These are phyloP conservation scores for Tetrapisispora nanseiensis DNA, from an alignment of 805 yeast species.

Conservation along the genomic window DNA sequence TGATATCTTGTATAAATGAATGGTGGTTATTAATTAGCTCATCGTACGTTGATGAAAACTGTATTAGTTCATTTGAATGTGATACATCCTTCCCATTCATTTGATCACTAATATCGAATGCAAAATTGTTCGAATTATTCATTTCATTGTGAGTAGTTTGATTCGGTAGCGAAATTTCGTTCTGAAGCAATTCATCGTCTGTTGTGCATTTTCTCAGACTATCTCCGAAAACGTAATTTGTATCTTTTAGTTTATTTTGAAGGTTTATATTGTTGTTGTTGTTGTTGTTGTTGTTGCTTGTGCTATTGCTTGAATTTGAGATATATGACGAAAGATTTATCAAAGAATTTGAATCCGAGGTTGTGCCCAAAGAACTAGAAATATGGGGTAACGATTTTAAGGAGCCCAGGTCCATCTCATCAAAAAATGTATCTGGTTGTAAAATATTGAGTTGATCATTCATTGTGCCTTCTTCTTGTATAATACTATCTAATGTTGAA, in stretches of 20 bases:
- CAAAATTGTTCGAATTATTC: not conserved
- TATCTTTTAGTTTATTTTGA: too few species aligned
- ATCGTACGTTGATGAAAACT: not conserved
- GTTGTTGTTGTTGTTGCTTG: not conserved
- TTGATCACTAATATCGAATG: not conserved
- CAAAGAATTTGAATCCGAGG: not conserved
- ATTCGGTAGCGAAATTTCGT: not conserved
- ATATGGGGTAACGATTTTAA: not conserved
- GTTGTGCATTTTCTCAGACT: not conserved
- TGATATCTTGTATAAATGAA: slow-evolving; percentile 1
- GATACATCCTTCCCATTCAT: not conserved
- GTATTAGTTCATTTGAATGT: not conserved
- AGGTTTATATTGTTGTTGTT: not conserved
- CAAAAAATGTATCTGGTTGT: not conserved
- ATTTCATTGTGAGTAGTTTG: too few species aligned
- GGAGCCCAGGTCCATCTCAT: not conserved
- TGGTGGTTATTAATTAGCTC: slow-evolving; percentile 2
- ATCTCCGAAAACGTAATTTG: not conserved
- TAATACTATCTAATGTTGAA: not conserved
- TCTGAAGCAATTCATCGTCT: not conserved
- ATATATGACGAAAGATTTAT: not conserved
- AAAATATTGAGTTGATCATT: not conserved
- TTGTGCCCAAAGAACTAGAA: not conserved
- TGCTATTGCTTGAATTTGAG: not conserved
- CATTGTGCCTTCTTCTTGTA: not conserved